Base-by-base conservation (phyloP, 1,139 yeast genomes). In the Sugiyamaella neomexicana region DNA sequence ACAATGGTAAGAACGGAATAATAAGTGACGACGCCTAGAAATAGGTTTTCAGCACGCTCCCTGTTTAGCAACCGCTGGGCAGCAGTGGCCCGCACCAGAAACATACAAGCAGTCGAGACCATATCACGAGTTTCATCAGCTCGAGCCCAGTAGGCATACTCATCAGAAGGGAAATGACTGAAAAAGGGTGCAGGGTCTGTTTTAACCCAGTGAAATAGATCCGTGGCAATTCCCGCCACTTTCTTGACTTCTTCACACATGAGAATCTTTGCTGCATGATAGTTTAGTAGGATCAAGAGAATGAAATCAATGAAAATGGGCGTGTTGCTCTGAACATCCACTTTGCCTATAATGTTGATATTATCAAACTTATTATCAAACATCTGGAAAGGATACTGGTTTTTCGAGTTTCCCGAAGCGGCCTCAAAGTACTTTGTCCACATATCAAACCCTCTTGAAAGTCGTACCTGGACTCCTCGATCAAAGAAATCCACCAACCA, bases 401-500 rank as follows among this genome's bases (percentile, higher is more conserved):
- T 57, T 13, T 53, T 54, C 1, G 53, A 32, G 23, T 54, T 56
- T 17, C 66, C 69, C 37, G 62, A 57, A 16, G 65, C 58, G 1
- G 58, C 59, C 39, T 60, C 65, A 55, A 67, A 68, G 52, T 62
- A 60, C 37, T 58, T 61, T n/a, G 60, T 62, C 69, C 71, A 68
- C 32, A 65, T 61, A 34, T 68, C 69, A 31, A 69, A 60, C 7
- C 66, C 73, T 8, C 70, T 61, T 32, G 62, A 64, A 13, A 69
- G 47, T 12, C 73, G 60, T 2, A 61, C 62, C 55, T 63, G 69
- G 5, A 67, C 56, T 7, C 61, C 55, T 3, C 60, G 57, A 50
- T 67, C 69, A 39, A 46, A 51, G 37, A 54, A 56, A 31, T 58
- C 60, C 15, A 56, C 57, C 17, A 41, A 43, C 60, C 62, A 47